Percentiles rank a stretch among this genome's conserved stretches.
phyloP scores from a whole-genome alignment of 1,284 basidiomycete species.

The Pseudozyma sp. region DNA sequence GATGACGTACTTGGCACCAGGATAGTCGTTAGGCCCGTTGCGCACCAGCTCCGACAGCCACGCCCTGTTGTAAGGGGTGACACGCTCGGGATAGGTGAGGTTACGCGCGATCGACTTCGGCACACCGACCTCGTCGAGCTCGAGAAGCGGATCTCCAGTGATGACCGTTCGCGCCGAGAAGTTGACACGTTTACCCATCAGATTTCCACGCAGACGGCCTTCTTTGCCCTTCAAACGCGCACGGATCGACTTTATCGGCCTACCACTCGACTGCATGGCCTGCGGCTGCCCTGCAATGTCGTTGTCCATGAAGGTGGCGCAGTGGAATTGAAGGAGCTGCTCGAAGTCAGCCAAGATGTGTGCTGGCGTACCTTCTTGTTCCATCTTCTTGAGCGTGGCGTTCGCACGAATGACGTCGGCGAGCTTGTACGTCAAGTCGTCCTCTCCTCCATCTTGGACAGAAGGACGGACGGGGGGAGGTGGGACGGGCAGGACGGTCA shows the following conservation, averaged over 20 bases:
- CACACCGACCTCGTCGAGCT: conserved; percentile 96
- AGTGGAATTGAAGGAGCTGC: conserved; percentile 91
- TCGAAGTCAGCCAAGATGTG: conserved; percentile 97
- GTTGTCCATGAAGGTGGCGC: conserved; percentile 99
- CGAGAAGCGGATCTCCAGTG: conserved; percentile 96
- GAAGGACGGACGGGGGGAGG: conserved; percentile 97
- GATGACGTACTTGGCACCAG: conserved; percentile 96
- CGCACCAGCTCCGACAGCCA: conserved; percentile 96
- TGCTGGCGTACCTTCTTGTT: conserved; percentile 95
- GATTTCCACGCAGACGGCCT: conserved; percentile 94
- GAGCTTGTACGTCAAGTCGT: conserved; percentile 98
- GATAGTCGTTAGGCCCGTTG: conserved; percentile 94
- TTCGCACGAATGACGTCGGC: conserved; percentile 97
- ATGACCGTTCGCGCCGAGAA: conserved; percentile 99
- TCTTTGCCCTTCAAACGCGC: conserved; percentile 99
- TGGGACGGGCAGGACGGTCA: conserved; percentile 96
- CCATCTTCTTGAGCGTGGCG: conserved; percentile 88
- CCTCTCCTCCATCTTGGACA: conserved; percentile 96
- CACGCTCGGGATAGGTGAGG: conserved; percentile 95
- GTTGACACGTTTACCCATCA: conserved; percentile 99
- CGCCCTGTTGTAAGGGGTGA: conserved; percentile 96
- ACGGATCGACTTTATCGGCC: conserved; percentile 97
- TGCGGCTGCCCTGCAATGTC: conserved; percentile 98
- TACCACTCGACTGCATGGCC: conserved; percentile 95
- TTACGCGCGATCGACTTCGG: conserved; percentile 98